These are phyloP conservation scores for Akanthomyces muscarius DNA, from an alignment of 2,329 filamentous ascomycete species.

Conservation along the genomic window DNA sequence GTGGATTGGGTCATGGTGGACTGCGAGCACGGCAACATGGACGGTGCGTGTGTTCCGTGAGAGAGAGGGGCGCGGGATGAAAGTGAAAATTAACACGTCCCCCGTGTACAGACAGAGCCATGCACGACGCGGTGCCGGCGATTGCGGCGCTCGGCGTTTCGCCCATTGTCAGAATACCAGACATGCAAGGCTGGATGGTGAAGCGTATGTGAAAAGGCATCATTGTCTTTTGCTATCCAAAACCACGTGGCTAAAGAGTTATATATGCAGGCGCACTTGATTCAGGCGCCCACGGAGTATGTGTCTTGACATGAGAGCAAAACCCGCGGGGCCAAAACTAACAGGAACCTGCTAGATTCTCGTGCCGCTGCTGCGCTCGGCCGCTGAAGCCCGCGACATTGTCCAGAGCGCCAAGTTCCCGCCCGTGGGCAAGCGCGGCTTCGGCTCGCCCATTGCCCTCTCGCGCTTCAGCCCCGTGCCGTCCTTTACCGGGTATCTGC, in stretches of 20 bases:
- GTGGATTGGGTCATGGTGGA: slow-evolving; percentile 64
- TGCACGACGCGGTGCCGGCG: slow-evolving; percentile 52
- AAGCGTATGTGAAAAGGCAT: slow-evolving; percentile 37
- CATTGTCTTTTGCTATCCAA: too few species aligned
- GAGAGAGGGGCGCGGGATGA: neutral
- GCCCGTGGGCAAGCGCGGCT: slow-evolving; percentile 45
- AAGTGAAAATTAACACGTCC: neutral
- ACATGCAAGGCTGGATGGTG: slow-evolving; percentile 52
- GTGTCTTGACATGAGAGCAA: neutral
- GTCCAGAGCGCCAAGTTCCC: slow-evolving; percentile 49
- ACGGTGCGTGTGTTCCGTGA: slow-evolving; percentile 29
- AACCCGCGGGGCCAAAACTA: neutral
- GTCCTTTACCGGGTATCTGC: slow-evolving; percentile 45
- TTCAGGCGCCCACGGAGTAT: slow-evolving; percentile 51
- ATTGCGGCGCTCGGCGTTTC: slow-evolving; percentile 51
- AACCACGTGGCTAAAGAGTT: too few species aligned
- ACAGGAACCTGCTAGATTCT: slow-evolving; percentile 34
- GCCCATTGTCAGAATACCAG: slow-evolving; percentile 52
- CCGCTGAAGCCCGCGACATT: slow-evolving; percentile 41
- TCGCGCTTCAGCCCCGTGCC: slow-evolving; percentile 41
- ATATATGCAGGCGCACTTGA: slow-evolving; percentile 23
- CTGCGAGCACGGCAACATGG: slow-evolving; percentile 51
- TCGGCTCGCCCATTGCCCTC: slow-evolving; percentile 45
- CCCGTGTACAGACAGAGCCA: slow-evolving; percentile 38
- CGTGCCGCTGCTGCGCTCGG: slow-evolving; percentile 42